These are phyloP conservation scores for Eremothecium gossypii DNA, from an alignment of 1,139 yeast species.

Conservation along the genomic window DNA sequence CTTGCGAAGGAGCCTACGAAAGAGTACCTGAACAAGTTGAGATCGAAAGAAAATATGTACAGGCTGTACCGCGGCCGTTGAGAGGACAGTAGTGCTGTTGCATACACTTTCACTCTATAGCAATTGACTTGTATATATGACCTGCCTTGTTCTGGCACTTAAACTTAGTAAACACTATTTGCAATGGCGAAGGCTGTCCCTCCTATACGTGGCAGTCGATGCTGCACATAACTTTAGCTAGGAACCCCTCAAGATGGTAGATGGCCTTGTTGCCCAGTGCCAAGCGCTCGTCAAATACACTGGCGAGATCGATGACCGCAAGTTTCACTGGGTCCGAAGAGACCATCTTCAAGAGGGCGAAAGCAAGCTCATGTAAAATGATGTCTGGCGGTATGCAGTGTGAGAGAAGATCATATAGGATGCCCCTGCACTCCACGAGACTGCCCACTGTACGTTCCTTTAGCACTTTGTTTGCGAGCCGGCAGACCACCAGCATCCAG, in stretches of 20 bases:
- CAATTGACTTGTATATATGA: background rate
- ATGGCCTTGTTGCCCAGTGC: slow-evolving; percentile 82
- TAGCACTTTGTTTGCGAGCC: slow-evolving; percentile 51
- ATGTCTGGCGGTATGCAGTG: slow-evolving; percentile 88
- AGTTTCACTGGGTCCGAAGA: slow-evolving; percentile 33
- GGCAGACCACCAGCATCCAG: slow-evolving; percentile 74
- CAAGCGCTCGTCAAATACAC: slow-evolving; percentile 78
- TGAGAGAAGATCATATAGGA: slow-evolving; percentile 73
- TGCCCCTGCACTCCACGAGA: slow-evolving; percentile 63
- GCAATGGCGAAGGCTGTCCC: background rate
- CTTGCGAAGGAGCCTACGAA: slow-evolving; percentile 58
- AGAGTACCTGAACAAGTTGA: slow-evolving; percentile 42
- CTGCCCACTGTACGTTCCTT: slow-evolving; percentile 61
- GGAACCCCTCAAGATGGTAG: slow-evolving; percentile 89
- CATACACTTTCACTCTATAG: background rate
- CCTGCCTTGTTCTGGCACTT: background rate
- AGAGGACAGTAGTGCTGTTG: slow-evolving; percentile 10
- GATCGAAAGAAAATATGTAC: slow-evolving; percentile 43
- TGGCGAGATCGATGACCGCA: slow-evolving; percentile 56
- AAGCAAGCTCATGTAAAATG: slow-evolving; percentile 59
- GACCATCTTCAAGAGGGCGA: slow-evolving; percentile 41
- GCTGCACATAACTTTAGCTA: slow-evolving; percentile 67
- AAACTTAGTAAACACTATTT: background rate
- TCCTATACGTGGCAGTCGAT: slow-evolving; percentile 8
- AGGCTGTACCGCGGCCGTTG: slow-evolving; percentile 50